Evolutionary conservation across 2,329 filamentous ascomycete genomes (phyloP), one percentile per base, ranked within the genome.

Genomic region (Diaporthe amygdali): DNA sequence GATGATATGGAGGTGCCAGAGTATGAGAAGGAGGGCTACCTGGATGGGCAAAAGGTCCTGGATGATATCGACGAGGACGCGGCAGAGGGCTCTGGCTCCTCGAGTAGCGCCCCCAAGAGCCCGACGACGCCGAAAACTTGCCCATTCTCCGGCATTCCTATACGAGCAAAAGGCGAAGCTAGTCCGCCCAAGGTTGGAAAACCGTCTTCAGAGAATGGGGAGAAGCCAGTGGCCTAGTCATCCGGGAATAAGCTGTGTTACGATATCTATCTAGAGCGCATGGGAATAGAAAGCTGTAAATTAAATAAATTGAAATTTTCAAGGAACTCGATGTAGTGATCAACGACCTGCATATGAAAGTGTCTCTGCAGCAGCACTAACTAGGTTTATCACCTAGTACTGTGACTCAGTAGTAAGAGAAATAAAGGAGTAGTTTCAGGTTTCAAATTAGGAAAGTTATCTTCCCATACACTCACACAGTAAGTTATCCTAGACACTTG

Each of bases 1-100:
- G 77, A 81, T 1, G 82, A 82, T 20, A 82, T 84, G 15, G 84
- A 84, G 68, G 84, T 85, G 56, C 82, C 86, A 17, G 81, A 86
- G 32, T 79, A 89, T 54, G 90, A 92, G 77, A 82, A 84, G 66
- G 91, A 93, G 77, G 91, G 91, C 0, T 92, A 88, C 76, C 76
- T 93, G 25, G 86, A 91, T 74, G 91, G 91, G 1, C 90, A 89
- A 80, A 89, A 87, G 77, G 82, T 93, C 10, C 77, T 91, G 15
- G 81, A 79, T 4, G 82, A 81, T 17, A 78, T 82, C 25, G 84
- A 84, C 10, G 80, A 79, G 52, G 78, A 76, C 14, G 30, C 30
- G 1, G 39, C 46, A 6, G 49, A 56, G 9, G 63, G 37, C 1
- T 44, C 66, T 10, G 56, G 25, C 1, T 49, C 66, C 17, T 66